phyloP scores from a whole-genome alignment of 352 stramenopile genomes.

The Phytophthora podocarpi region DNA sequence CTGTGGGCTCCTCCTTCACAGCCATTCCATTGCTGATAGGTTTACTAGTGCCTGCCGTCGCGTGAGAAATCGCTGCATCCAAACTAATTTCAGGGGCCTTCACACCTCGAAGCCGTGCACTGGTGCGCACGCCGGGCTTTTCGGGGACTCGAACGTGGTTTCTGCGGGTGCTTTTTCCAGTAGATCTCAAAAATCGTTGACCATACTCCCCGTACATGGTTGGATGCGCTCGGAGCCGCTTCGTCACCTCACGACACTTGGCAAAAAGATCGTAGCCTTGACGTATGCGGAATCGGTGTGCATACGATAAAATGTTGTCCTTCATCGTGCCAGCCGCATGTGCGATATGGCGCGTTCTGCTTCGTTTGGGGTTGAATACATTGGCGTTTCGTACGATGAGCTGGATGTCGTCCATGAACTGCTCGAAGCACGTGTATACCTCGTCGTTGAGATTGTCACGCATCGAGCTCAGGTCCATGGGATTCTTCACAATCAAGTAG shows the following conservation, averaged over 20 bases:
- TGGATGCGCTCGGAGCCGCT: conserved; percentile 58
- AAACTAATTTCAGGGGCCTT: conserved; percentile 48
- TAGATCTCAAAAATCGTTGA: conserved; percentile 20
- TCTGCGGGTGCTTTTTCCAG: conserved; percentile 18
- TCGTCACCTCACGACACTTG: conserved; percentile 82
- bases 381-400: conserved; percentile 90
- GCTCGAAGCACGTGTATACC: conserved; percentile 89
- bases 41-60: conserved; percentile 7
- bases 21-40: conserved; percentile 9
- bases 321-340: conserved; percentile 87
- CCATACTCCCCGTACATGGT: conserved; percentile 48
- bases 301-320: conserved; percentile 89
- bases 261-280: conserved; percentile 91
- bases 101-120: conserved; percentile 50
- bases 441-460: conserved; percentile 89
- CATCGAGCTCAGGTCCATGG: conserved; percentile 91
- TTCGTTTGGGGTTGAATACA: conserved; percentile 89
- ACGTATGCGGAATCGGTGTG: conserved; percentile 85
- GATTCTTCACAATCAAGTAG: conserved; percentile 86
- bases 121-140: conserved; percentile 31
- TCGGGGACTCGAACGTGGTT: conserved; percentile 7
- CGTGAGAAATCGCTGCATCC: conserved; percentile 20
- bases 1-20: conserved; percentile 30
- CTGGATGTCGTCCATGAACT: conserved; percentile 89
- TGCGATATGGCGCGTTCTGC: conserved; percentile 72